Evolutionary conservation across 2,329 filamentous ascomycete genomes (phyloP).

Genomic region (Penicillium sp.): DNA sequence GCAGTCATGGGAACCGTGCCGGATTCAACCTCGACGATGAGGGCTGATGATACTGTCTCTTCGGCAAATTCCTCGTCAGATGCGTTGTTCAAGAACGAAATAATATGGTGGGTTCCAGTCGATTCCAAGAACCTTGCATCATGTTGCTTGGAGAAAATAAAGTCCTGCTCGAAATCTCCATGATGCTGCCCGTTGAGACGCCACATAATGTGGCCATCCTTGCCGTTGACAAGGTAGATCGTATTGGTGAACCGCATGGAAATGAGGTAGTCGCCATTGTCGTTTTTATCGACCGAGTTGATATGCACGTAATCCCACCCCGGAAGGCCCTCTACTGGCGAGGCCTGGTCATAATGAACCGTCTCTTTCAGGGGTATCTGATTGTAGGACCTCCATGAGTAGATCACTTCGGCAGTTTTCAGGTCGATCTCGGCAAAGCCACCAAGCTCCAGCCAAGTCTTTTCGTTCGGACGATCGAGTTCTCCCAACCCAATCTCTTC

Average conservation of each 20-base stretch:
- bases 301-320: conserved; percentile 36
- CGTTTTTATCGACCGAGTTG: conserved; percentile 37
- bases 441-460: conserved; percentile 24
- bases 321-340: conserved; percentile 11
- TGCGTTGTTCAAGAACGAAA: conserved; percentile 32
- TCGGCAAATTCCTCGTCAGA: conserved; percentile 25
- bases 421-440: conserved; percentile 33
- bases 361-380: conserved; percentile 24
- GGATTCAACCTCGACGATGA: conserved; percentile 28
- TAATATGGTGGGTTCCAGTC: conserved; percentile 25
- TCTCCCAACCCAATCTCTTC: conserved; percentile 21
- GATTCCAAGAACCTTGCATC: conserved; percentile 30
- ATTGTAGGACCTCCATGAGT: conserved; percentile 30
- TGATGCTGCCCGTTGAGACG: conserved; percentile 28
- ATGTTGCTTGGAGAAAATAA: conserved; percentile 34
- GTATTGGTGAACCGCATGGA: conserved; percentile 35
- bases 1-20: conserved; percentile 23
- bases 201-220: conserved; percentile 34
- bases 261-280: conserved; percentile 34
- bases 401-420: conserved; percentile 24
- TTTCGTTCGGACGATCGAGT: conserved; percentile 19
- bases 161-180: conserved; percentile 27
- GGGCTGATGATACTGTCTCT: conserved; percentile 23
- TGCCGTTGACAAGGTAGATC: conserved; percentile 34
- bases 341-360: conserved; percentile 13